These are phyloP conservation scores for Sindora glabra DNA, from an alignment of 306 rosid genomes.

Conservation along the genomic window DNA sequence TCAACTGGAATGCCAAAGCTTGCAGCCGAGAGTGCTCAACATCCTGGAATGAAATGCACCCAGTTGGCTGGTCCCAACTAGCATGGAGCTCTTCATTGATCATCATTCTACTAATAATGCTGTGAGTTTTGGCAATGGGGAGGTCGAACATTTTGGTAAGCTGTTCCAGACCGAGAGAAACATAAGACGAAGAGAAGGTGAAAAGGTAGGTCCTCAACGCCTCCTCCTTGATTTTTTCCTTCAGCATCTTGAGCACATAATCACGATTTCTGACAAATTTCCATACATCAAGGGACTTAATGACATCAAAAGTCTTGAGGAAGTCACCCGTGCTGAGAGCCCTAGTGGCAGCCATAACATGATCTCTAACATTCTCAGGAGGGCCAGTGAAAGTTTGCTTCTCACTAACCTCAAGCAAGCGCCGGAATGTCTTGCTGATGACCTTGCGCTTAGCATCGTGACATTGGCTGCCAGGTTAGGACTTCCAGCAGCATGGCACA, in stretches of 20 bases:
- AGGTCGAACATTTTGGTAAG: slow-evolving; percentile 73
- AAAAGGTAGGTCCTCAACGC: slow-evolving; percentile 84
- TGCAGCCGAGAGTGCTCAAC: slow-evolving; percentile 61
- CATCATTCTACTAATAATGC: slow-evolving; percentile 90
- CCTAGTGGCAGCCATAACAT: slow-evolving; percentile 88
- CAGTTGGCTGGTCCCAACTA: slow-evolving; percentile 58
- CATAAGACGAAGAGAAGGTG: slow-evolving; percentile 73
- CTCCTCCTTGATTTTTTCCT: slow-evolving; percentile 84
- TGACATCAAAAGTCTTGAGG: slow-evolving; percentile 56
- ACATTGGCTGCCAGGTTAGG: slow-evolving; percentile 78
- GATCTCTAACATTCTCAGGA: slow-evolving; percentile 91
- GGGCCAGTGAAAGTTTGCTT: slow-evolving; percentile 89
- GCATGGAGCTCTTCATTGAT: slow-evolving; percentile 88
- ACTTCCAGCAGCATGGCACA: slow-evolving; percentile 97
- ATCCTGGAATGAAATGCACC: slow-evolving; percentile 49
- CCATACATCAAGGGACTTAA: slow-evolving; percentile 80
- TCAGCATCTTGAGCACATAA: slow-evolving; percentile 59
- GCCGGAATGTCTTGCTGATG: slow-evolving; percentile 73
- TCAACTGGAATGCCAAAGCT: slow-evolving; percentile 73
- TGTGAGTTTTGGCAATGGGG: slow-evolving; percentile 43
- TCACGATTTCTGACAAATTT: slow-evolving; percentile 66
- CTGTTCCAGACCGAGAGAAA: slow-evolving; percentile 64
- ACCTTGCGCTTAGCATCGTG: slow-evolving; percentile 72
- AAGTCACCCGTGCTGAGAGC: slow-evolving; percentile 71
- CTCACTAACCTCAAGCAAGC: slow-evolving; percentile 73